These are phyloP conservation scores for Rhodotorula graminis DNA, from an alignment of 768 basidiomycete species.

Conservation along the genomic window DNA sequence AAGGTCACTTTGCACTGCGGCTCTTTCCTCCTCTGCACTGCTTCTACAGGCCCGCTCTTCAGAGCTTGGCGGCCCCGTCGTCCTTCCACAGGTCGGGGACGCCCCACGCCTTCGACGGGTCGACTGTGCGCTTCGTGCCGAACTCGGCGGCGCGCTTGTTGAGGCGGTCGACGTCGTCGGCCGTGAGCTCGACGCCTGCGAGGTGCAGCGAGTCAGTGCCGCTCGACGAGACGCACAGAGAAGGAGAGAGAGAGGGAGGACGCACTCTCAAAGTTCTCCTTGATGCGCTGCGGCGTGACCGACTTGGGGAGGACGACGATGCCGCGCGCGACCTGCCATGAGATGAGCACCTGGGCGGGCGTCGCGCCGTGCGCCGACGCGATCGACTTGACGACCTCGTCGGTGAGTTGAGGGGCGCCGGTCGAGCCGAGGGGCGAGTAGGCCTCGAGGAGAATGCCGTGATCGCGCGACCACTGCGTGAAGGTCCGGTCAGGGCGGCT, in stretches of 20 bases:
- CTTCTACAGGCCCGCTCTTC: not conserved
- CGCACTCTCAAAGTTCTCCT: conserved; percentile 54
- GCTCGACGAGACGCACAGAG: not conserved
- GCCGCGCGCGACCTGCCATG: conserved; percentile 71
- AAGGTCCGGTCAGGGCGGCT: no score
- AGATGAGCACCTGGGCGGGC: conserved; percentile 74
- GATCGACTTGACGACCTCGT: conserved; percentile 52
- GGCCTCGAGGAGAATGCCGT: conserved; percentile 57
- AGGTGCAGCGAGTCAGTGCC: not conserved
- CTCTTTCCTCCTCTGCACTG: no score
- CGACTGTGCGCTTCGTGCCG: conserved; percentile 23
- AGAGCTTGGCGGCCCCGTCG: not conserved
- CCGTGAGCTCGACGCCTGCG: conserved; percentile 22
- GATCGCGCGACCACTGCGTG: conserved; percentile 57
- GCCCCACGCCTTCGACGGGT: conserved; percentile 29
- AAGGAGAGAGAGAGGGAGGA: not conserved
- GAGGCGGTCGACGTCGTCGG: conserved; percentile 21
- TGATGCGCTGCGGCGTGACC: conserved; percentile 64
- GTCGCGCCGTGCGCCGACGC: conserved; percentile 53
- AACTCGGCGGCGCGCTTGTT: conserved; percentile 13
- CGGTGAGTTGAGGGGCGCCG: conserved; percentile 56
- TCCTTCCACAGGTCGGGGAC: conserved; percentile 33
- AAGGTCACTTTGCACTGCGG: no score
- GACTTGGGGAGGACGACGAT: conserved; percentile 73
- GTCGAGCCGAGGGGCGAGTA: conserved; percentile 76